phyloP scores from a whole-genome alignment of 352 stramenopile species.

The Phytophthora quininea region DNA sequence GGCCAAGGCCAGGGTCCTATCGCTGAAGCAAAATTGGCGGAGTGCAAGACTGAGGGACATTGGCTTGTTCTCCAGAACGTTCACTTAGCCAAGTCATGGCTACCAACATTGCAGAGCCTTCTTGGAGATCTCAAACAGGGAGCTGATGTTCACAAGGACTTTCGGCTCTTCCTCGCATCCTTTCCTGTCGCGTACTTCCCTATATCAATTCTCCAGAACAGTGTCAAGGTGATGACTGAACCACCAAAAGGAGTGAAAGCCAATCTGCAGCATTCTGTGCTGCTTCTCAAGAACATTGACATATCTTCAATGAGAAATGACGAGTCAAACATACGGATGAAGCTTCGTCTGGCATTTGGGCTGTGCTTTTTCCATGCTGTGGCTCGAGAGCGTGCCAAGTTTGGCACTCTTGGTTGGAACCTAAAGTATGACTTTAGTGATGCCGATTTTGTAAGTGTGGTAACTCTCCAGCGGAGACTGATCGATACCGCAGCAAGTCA shows the following conservation, averaged over 20 bases:
- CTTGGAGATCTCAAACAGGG: constrained; percentile 42
- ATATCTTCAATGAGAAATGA: background rate
- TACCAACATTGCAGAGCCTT: constrained; percentile 63
- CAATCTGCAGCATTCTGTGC: constrained; percentile 75
- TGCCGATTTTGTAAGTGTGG: constrained; percentile 74
- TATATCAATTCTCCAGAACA: constrained; percentile 72
- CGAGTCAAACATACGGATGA: constrained; percentile 4
- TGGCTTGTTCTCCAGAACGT: constrained; percentile 84
- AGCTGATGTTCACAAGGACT: constrained; percentile 55
- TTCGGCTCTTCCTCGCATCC: constrained; percentile 73
- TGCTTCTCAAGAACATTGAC: constrained; percentile 33
- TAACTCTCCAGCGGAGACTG: constrained; percentile 61
- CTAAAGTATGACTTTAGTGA: constrained; percentile 82
- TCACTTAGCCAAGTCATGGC: constrained; percentile 78
- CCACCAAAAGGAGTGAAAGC: constrained; percentile 74
- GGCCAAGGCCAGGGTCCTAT: constrained; percentile 79
- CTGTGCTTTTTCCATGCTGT: constrained; percentile 84
- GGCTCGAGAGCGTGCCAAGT: constrained; percentile 77
- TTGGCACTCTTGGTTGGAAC: constrained; percentile 81
- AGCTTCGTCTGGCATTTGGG: constrained; percentile 70
- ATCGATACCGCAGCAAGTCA: constrained; percentile 30
- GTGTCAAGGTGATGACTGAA: constrained; percentile 83
- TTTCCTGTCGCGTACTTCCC: constrained; percentile 76
- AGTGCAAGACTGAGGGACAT: constrained; percentile 44
- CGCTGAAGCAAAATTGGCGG: constrained; percentile 63